Evolutionary conservation across 345 rosid species (phyloP), one percentile per base, ranked within the genome.

Genomic region (Noccaea caerulescens): DNA sequence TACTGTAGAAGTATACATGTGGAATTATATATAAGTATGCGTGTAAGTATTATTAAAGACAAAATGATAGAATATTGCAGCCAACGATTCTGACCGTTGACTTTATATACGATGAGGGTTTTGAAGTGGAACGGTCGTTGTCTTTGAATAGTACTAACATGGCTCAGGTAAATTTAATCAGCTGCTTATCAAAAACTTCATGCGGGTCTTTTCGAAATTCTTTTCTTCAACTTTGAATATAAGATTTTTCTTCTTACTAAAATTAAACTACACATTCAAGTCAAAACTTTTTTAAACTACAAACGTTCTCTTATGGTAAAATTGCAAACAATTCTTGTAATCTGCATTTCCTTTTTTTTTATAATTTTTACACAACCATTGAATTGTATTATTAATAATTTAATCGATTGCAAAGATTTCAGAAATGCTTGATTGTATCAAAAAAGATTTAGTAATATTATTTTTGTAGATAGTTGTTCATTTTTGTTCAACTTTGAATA

Each of bases 51-150:
- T 9, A 33, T 41, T 59, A 52, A 33, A 41, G 1, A 13, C 30
- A 4, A 42, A 33, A 51, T 61, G 25, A 34, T 74, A 43, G 52
- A 33, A 11, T 66, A 34, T 34, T 52, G n/a, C 6, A 66, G 90
- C 88, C 84, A 76, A 80, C 87, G 77, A 80, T 77, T 77, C 80
- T 82, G 92, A 89, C 90, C 96, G 84, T 83, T 87, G 96, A 89
- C 91, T 65, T 58, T 47, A 30, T n/a, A 20, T 55, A 45, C 33
- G 18, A 16, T 36, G 9, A 0, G 10, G 37, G 37, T 30, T 69
- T 61, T 60, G 43, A 66, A 58, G 38, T 74, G 43, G 9, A 23
- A 43, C 14, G 41, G 13, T 60, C 34, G 43, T 66, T 42, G 50
- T 45, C 60, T 46, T 68, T 44, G 57, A 68, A 61, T 67, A 68